A percentile compares a stretch with the other conserved stretches of the same genome.
These are phyloP conservation scores for Fulvia fulva DNA, from an alignment of 2,329 filamentous ascomycete species.

Conservation along the genomic window DNA sequence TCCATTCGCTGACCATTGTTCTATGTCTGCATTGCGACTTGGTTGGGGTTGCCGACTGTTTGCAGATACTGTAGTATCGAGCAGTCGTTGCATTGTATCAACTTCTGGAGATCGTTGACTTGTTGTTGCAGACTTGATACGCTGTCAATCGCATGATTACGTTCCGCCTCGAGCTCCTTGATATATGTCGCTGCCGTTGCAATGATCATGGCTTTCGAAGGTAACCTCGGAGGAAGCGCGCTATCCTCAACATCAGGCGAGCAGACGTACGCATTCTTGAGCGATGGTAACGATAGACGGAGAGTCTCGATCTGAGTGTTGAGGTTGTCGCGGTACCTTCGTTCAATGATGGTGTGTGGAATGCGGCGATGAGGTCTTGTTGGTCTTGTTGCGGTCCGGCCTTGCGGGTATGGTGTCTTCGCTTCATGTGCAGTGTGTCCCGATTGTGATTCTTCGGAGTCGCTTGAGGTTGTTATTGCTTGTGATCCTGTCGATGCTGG, in stretches of 20 bases:
- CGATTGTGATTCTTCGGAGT: constrained; percentile 19
- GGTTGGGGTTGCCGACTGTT: constrained; percentile 13
- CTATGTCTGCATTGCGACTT: background rate
- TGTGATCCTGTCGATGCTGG: constrained; percentile 9
- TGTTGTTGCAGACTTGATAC: constrained; percentile 38
- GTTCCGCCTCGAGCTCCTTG: constrained; percentile 44
- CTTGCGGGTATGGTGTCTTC: background rate
- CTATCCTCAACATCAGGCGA: constrained; percentile 43
- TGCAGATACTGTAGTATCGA: constrained; percentile 25
- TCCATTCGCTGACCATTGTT: background rate
- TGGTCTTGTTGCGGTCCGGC: constrained; percentile 5
- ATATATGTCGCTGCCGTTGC: constrained; percentile 46
- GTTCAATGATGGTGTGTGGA: constrained; percentile 44
- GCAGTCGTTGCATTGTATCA: constrained; percentile 47
- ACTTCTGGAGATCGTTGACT: constrained; percentile 41
- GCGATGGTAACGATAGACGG: constrained; percentile 36
- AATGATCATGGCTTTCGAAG: constrained; percentile 45
- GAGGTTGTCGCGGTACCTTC: constrained; percentile 45
- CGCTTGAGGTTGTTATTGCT: constrained; percentile 14
- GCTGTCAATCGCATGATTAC: constrained; percentile 37
- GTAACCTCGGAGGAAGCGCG: constrained; percentile 39
- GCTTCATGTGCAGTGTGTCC: constrained; percentile 3
- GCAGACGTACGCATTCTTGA: constrained; percentile 38
- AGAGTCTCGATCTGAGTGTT: constrained; percentile 45
- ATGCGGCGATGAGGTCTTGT: constrained; percentile 21